These are phyloP conservation scores for Sungouiozyma intestinalis DNA, from an alignment of 805 yeast genomes.

Conservation along the genomic window DNA sequence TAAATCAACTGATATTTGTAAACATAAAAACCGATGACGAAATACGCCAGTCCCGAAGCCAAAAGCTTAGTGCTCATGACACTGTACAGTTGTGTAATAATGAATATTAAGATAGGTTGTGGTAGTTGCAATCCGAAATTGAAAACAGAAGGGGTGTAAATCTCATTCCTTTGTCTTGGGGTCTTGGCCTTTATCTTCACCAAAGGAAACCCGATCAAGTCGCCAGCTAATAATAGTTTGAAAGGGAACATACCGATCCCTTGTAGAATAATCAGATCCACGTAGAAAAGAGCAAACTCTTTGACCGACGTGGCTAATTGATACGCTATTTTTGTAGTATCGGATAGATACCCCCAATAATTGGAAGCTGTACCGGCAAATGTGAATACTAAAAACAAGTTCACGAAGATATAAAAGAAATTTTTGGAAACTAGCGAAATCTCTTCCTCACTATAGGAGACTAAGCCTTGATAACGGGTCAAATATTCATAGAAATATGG, in stretches of 20 bases:
- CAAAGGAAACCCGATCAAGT: conserved; percentile 63
- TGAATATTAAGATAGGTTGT: conserved; percentile 76
- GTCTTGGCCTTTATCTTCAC: conserved; percentile 58
- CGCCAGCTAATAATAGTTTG: conserved; percentile 71
- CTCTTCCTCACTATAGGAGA: conserved; percentile 90
- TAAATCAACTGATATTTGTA: conserved; percentile 85
- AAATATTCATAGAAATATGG: conserved; percentile 83
- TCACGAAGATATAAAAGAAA: conserved; percentile 89
- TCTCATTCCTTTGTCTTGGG: conserved; percentile 66
- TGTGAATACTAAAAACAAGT: conserved; percentile 86
- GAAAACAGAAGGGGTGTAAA: conserved; percentile 83
- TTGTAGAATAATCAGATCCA: conserved; percentile 71
- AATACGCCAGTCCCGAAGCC: conserved; percentile 74
- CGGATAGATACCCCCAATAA: conserved; percentile 71
- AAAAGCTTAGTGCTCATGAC: conserved; percentile 83
- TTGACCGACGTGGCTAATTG: conserved; percentile 75
- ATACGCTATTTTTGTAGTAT: conserved; percentile 80
- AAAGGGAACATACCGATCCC: conserved; percentile 88
- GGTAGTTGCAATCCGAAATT: conserved; percentile 88
- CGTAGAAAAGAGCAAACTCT: conserved; percentile 77
- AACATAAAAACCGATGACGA: conserved; percentile 75
- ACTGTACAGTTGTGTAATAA: conserved; percentile 78
- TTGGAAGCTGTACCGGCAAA: conserved; percentile 85
- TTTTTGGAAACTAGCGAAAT: conserved; percentile 82
- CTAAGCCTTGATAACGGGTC: conserved; percentile 75